These are phyloP conservation scores for Hanseniaspora nectarophila DNA, from an alignment of 805 yeast species.

Conservation along the genomic window DNA sequence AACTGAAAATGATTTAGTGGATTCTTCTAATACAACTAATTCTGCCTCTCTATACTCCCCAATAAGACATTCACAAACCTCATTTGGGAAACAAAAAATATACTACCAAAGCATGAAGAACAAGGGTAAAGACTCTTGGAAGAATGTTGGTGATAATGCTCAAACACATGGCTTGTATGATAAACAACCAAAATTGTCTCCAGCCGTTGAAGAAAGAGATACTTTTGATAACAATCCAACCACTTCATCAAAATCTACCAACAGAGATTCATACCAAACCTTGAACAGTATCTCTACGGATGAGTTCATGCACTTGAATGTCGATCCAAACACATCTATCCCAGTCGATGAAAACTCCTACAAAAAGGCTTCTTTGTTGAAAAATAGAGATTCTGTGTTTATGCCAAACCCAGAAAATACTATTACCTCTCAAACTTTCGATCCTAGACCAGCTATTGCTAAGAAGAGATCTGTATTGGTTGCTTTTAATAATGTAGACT, in stretches of 20 bases:
- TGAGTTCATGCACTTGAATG: constrained; percentile 55
- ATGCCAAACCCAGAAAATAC: constrained; percentile 16
- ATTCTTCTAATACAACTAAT: constrained; percentile 21
- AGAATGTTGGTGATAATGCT: constrained; percentile 29
- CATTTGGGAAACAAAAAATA: constrained; percentile 21
- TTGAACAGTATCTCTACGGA: constrained; percentile 77
- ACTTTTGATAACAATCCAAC: constrained; percentile 28
- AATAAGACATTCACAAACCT: constrained; percentile 13
- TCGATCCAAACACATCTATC: constrained; percentile 31
- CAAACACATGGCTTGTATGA: neutral
- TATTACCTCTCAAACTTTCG: neutral
- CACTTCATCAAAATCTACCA: constrained; percentile 10
- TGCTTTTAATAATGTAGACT: constrained; percentile 13
- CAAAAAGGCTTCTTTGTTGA: constrained; percentile 30
- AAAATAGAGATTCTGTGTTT: constrained; percentile 34
- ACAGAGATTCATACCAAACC: constrained; percentile 58
- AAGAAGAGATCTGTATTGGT: constrained; percentile 6
- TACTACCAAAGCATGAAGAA: constrained; percentile 28
- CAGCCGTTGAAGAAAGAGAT: constrained; percentile 22
- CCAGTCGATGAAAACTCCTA: constrained; percentile 49
- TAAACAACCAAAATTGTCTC: constrained; percentile 2
- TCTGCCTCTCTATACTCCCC: constrained; percentile 23
- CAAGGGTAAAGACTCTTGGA: constrained; percentile 45
- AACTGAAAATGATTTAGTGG: constrained; percentile 14
- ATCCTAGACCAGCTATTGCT: constrained; percentile 3